Percentiles rank a stretch among this genome's conserved stretches.
phyloP scores from a whole-genome alignment of 2,329 filamentous ascomycete species.

The Aspergillus fischeri region DNA sequence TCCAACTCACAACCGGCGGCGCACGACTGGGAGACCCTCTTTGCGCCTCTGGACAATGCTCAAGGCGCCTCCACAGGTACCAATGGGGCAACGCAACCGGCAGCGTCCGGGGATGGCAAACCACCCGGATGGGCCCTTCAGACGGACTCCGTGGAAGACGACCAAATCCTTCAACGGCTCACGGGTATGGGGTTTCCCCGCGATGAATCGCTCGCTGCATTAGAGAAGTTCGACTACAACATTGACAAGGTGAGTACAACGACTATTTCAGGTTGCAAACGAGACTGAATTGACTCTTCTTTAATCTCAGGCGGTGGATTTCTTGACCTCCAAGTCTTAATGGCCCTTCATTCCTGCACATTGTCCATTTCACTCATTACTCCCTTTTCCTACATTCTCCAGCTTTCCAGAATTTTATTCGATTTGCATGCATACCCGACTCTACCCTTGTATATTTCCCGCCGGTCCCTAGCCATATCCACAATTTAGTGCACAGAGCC shows the following conservation, averaged over 20 bases:
- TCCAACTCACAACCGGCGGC: constrained; percentile 38
- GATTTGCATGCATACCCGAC: constrained; percentile 8
- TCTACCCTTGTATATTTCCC: constrained; percentile 15
- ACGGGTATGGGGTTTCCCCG: constrained; percentile 85
- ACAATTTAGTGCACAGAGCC: background rate
- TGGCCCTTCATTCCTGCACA: constrained; percentile 4
- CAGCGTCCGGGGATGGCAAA: constrained; percentile 15
- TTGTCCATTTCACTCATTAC: constrained; percentile 2
- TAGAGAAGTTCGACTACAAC: constrained; percentile 96
- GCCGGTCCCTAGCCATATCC: background rate
- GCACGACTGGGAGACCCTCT: constrained; percentile 95
- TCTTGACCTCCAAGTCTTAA: constrained; percentile 40
- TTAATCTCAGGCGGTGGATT: constrained; percentile 28
- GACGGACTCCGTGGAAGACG: constrained; percentile 75
- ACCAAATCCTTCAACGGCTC: constrained; percentile 83
- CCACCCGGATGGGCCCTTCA: constrained; percentile 64
- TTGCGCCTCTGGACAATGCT: constrained; percentile 68
- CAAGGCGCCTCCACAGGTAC: constrained; percentile 15
- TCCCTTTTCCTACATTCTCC: constrained; percentile 5
- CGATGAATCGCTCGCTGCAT: constrained; percentile 66
- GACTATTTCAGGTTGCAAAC: background rate
- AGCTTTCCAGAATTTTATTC: background rate
- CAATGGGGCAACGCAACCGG: constrained; percentile 14
- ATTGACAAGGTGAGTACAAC: constrained; percentile 72
- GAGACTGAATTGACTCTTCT: background rate